A percentile compares a stretch with the other conserved stretches of the same genome.
These are phyloP conservation scores for Aspergillus viridinutans DNA, from an alignment of 2,329 filamentous ascomycete genomes.

Conservation along the genomic window DNA sequence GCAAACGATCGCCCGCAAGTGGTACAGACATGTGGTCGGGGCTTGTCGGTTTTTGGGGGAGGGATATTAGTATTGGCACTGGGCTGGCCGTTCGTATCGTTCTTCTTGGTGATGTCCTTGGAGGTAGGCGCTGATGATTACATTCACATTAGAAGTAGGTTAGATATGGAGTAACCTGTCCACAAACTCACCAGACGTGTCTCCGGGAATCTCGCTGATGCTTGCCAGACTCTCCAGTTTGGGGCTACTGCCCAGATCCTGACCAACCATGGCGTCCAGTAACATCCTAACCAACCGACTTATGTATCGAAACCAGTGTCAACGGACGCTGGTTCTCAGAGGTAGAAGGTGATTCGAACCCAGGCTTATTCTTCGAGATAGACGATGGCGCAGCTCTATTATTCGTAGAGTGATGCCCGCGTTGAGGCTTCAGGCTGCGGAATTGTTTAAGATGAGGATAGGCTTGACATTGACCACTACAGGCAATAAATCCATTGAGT, in stretches of 20 bases:
- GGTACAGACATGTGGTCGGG: slow-evolving; percentile 85
- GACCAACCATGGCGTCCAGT: slow-evolving; percentile 36
- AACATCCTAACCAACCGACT: slow-evolving; percentile 25
- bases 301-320: not conserved
- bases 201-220: slow-evolving; percentile 38
- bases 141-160: slow-evolving; percentile 18
- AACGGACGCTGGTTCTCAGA: not conserved
- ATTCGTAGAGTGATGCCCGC: not conserved
- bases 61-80: slow-evolving; percentile 45
- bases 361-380: slow-evolving; percentile 1
- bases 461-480: slow-evolving; percentile 8
- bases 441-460: slow-evolving; percentile 1
- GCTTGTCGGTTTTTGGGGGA: slow-evolving; percentile 94
- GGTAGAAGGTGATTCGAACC: not conserved
- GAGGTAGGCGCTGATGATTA: slow-evolving; percentile 16
- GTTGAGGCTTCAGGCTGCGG: not conserved
- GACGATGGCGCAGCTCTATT: not conserved
- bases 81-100: slow-evolving; percentile 24
- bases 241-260: slow-evolving; percentile 31
- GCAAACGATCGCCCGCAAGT: slow-evolving; percentile 93
- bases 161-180: slow-evolving; percentile 9
- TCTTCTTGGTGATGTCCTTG: slow-evolving; percentile 28
- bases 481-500: slow-evolving; percentile 3
- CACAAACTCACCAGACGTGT: slow-evolving; percentile 35
- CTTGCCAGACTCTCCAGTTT: slow-evolving; percentile 38